phyloP scores from a whole-genome alignment of 2,329 filamentous ascomycete genomes.

The Colletotrichum coccodes region DNA sequence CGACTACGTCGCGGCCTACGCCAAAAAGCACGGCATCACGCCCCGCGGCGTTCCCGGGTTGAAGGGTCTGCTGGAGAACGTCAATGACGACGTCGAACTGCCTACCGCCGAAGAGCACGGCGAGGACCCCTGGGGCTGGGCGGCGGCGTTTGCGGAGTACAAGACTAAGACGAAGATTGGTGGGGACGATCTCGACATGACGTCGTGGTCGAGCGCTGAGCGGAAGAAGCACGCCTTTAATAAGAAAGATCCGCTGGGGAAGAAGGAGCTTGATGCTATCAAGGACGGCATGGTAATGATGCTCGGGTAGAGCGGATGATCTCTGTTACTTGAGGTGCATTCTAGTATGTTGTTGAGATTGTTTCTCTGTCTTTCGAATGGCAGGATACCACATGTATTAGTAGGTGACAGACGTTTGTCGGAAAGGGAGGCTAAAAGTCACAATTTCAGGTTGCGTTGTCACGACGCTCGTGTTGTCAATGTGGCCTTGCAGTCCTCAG shows the following conservation, averaged over 20 bases:
- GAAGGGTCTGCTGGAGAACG: constrained; percentile 34
- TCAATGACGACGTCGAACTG: constrained; percentile 37
- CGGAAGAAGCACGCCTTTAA: constrained; percentile 44
- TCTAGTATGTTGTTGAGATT: background rate
- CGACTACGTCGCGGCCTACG: constrained; percentile 45
- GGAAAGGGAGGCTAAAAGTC: too few species aligned
- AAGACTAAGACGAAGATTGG: constrained; percentile 41
- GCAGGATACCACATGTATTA: too few species aligned
- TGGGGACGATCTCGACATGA: constrained; percentile 50
- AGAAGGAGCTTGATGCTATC: constrained; percentile 44
- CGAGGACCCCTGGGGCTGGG: constrained; percentile 41
- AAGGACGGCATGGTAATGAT: constrained; percentile 47
- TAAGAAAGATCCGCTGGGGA: constrained; percentile 48
- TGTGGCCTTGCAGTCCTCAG: too few species aligned
- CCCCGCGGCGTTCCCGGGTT: constrained; percentile 40
- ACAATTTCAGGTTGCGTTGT: too few species aligned
- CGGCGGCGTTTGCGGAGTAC: constrained; percentile 37
- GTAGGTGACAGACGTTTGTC: too few species aligned
- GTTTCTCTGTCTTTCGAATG: background rate
- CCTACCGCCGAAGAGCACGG: constrained; percentile 33
- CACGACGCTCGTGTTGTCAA: too few species aligned
- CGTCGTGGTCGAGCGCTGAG: constrained; percentile 43
- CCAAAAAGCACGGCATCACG: constrained; percentile 44
- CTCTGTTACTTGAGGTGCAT: background rate
- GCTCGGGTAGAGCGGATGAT: background rate